Percentiles rank a stretch among this genome's conserved stretches.
Evolutionary conservation across 2,329 filamentous ascomycete genomes (phyloP).

Genomic region (Aspergillus texensis): DNA sequence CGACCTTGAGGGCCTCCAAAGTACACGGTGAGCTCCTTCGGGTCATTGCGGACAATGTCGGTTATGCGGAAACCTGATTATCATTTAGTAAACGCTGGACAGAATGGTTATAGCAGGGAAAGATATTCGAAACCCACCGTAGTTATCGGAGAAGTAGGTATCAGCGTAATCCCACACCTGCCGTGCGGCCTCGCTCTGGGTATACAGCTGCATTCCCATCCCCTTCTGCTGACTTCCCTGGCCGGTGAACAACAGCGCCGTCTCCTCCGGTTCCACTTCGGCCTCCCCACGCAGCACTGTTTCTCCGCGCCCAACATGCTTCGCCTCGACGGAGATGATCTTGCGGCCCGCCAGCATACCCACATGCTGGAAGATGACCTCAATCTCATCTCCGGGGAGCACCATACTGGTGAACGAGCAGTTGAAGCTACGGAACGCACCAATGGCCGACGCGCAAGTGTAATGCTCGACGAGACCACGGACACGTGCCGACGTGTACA

Average conservation of each 20-base stretch:
- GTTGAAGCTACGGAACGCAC: slow-evolving; percentile 95
- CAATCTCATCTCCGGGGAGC: slow-evolving; percentile 89
- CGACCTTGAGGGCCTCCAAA: slow-evolving; percentile 97
- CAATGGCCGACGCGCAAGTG: slow-evolving; percentile 98
- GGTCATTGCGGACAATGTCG: slow-evolving; percentile 99
- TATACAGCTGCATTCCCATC: slow-evolving; percentile 99
- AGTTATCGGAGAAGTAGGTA: slow-evolving; percentile 97
- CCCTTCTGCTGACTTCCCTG: slow-evolving; percentile 98
- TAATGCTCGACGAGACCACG: slow-evolving; percentile 96
- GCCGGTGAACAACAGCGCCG: slow-evolving; percentile 96
- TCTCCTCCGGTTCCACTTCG: slow-evolving; percentile 95
- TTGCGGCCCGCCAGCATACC: slow-evolving; percentile 98
- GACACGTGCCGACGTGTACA: slow-evolving; percentile 98
- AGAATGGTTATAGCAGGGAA: not conserved
- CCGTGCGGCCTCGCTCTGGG: slow-evolving; percentile 90
- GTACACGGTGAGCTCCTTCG: slow-evolving; percentile 97
- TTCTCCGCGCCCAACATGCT: slow-evolving; percentile 92
- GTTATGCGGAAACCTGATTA: not conserved
- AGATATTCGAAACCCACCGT: slow-evolving; percentile 71
- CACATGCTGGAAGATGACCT: slow-evolving; percentile 92
- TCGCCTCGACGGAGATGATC: slow-evolving; percentile 98
- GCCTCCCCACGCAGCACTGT: slow-evolving; percentile 95
- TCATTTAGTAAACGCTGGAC: slow-evolving; percentile 48
- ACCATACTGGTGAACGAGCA: slow-evolving; percentile 98
- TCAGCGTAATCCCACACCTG: slow-evolving; percentile 98